Evolutionary conservation across 2,329 filamentous ascomycete species (phyloP).

Genomic region (Albophoma yamanashiensis): DNA sequence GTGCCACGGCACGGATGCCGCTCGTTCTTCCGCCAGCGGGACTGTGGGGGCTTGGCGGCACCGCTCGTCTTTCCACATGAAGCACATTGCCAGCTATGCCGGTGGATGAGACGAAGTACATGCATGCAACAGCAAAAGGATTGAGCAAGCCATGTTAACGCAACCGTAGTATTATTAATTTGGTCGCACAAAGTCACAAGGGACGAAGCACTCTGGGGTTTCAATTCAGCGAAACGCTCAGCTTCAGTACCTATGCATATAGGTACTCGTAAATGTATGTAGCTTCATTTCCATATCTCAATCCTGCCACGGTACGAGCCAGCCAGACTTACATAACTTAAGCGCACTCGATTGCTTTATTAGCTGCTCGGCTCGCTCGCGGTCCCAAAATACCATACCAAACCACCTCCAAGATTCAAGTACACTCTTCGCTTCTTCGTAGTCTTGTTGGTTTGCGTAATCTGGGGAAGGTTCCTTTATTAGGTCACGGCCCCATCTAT

Average conservation of each 20-base stretch:
- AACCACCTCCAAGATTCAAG: not conserved
- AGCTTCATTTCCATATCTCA: not conserved
- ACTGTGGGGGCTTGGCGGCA: too few relatives aligned
- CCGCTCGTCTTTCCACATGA: too few relatives aligned
- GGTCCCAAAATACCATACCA: not conserved
- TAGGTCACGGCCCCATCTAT: not conserved
- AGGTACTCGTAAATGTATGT: too few relatives aligned
- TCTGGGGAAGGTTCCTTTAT: not conserved
- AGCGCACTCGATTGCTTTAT: not conserved
- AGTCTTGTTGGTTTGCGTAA: not conserved
- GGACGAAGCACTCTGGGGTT: not conserved
- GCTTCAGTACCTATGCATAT: too few relatives aligned
- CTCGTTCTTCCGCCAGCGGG: too few relatives aligned
- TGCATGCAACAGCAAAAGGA: too few relatives aligned
- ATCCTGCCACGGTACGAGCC: not conserved
- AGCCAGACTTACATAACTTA: not conserved
- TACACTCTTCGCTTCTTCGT: not conserved
- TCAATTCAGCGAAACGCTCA: not conserved
- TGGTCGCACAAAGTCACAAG: not conserved
- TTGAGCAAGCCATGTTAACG: not conserved
- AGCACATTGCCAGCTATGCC: too few relatives aligned
- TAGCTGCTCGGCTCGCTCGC: not conserved
- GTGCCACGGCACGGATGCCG: too few relatives aligned
- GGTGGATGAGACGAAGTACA: too few relatives aligned
- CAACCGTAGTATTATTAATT: not conserved